Percentiles rank a stretch among this genome's conserved stretches.
phyloP scores from a whole-genome alignment of 257 asterid species.

The Solanum ahanhuiri region DNA sequence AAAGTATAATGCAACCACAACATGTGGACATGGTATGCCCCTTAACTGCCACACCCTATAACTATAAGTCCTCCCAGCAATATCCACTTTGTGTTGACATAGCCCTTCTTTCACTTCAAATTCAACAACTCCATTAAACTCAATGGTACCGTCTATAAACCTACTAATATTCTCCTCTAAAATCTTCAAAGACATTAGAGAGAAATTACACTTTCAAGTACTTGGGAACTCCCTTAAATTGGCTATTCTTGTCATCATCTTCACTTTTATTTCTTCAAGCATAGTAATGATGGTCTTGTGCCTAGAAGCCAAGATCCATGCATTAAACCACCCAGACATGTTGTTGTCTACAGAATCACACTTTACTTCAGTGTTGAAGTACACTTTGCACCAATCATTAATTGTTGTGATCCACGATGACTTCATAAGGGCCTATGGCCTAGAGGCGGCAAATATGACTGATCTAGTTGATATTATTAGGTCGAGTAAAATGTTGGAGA shows the following conservation, averaged over 20 bases:
- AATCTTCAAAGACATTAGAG: not conserved
- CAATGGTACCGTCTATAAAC: not conserved
- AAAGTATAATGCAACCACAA: not conserved
- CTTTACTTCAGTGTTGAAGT: not conserved
- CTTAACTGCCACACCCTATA: not conserved
- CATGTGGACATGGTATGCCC: not conserved
- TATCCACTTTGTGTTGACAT: not conserved
- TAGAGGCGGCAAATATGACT: no score
- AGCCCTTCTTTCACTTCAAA: not conserved
- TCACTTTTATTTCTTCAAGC: not conserved
- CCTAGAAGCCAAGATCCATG: not conserved
- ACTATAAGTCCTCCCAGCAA: not conserved
- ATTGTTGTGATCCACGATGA: no score
- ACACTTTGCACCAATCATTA: not conserved
- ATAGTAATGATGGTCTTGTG: not conserved
- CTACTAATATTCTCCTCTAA: not conserved
- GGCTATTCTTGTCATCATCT: not conserved
- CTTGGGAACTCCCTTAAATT: not conserved
- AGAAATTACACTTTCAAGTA: not conserved
- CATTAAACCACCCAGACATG: not conserved
- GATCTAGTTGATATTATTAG: no score
- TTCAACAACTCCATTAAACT: no score
- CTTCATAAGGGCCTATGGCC: no score
- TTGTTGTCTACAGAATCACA: not conserved
- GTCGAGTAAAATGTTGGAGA: no score